Conservation (phyloP, 352 stramenopile species). For the Phytophthora pinifolia region DNA sequence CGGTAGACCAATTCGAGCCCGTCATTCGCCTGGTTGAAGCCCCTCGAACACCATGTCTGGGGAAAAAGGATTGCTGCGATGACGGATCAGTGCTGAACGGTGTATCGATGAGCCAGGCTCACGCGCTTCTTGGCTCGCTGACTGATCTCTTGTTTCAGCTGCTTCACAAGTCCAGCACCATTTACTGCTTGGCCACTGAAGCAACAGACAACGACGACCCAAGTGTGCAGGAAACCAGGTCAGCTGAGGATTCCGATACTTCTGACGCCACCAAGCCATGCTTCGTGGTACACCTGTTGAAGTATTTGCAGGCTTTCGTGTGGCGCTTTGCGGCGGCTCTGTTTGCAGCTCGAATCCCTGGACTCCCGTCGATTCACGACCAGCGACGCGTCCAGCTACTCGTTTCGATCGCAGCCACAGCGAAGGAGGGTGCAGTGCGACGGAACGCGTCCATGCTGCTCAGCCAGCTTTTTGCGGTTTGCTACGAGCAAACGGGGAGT, state of each 20-base stretch:
- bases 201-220: not conserved
- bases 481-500: slow-evolving; percentile 66
- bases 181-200: slow-evolving; percentile 37
- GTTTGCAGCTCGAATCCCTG: slow-evolving; percentile 50
- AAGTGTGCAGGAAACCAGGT: slow-evolving; percentile 17
- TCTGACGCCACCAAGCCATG: slow-evolving; percentile 24
- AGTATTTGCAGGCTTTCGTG: slow-evolving; percentile 51
- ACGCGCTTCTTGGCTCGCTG: slow-evolving; percentile 51
- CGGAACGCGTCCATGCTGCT: slow-evolving; percentile 47
- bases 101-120: slow-evolving; percentile 39
- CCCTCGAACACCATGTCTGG: slow-evolving; percentile 32
- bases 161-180: slow-evolving; percentile 47
- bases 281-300: slow-evolving; percentile 51
- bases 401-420: slow-evolving; percentile 45
- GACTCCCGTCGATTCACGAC: slow-evolving; percentile 56
- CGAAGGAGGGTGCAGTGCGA: slow-evolving; percentile 30
- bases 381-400: slow-evolving; percentile 48
- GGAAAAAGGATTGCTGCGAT: slow-evolving; percentile 1
- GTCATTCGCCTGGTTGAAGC: slow-evolving; percentile 49
- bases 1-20: slow-evolving; percentile 55
- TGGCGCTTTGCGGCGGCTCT: slow-evolving; percentile 52
- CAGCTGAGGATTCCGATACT: slow-evolving; percentile 15
- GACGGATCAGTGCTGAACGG: slow-evolving; percentile 1
- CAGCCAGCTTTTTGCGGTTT: slow-evolving; percentile 42
- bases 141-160: slow-evolving; percentile 61